Base-by-base conservation (phyloP, 352 stramenopile species). In the Phytophthora pini region DNA sequence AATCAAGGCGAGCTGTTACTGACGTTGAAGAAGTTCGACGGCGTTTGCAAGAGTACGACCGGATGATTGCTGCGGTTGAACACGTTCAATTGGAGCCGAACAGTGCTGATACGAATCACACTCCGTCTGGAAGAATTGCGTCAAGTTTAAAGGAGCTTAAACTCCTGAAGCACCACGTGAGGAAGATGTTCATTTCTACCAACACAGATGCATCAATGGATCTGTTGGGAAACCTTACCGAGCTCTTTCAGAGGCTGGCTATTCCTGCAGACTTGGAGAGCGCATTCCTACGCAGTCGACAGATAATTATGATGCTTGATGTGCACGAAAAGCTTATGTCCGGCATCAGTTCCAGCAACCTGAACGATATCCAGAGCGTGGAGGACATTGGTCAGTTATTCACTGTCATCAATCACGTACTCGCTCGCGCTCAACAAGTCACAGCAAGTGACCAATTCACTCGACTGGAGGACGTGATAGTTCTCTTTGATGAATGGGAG, bases 401-500 rank as follows among this genome's bases (percentile, higher is more conserved):
- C 24, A 40, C 22, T 40, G 31, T 20, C 7, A 60, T 77, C 5
- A 59, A 68, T 7, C 43, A 64, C 56, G 40, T 77, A 22, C 65
- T 77, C 3, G 24, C 7, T 24, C 69, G 50, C 1, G 60, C 65
- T n/a, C 47, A 62, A 53, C 5, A 74, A 44, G 47, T 74, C 22
- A 74, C 69, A 27, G 31, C 38, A 56, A 68, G 41, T 10, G 34
- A 65, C 5, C 47, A 61, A 11, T 61, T 77, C 40, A 12, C 27
- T 12, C 65, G 47, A 36, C 51, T 74, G 4, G 40, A 26, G 10
- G 65, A 77, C 43, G 36, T 77, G 22, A 32, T n/a, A 22, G 6
- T 34, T 41, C 20, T 77, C 3, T 63, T 77, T 7, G 60, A 74
- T 31, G 64, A 74, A 26, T 77, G 59, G 51, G 69, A 68, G 39